These are phyloP conservation scores for Colletotrichum brevisporum DNA, from an alignment of 2,329 filamentous ascomycete species.

Conservation along the genomic window DNA sequence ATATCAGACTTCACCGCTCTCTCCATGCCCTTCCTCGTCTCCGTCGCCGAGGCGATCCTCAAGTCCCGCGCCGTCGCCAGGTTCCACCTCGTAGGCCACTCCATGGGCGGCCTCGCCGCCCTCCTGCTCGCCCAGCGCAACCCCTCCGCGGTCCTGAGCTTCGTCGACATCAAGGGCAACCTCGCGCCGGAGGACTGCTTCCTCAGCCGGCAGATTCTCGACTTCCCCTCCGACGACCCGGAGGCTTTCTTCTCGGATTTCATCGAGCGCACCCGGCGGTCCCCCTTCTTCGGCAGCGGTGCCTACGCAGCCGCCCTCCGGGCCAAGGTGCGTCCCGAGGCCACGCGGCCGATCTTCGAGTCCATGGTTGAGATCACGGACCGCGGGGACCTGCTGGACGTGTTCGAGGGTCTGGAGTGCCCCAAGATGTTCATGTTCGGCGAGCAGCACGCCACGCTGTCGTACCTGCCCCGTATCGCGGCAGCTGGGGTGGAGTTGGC, in stretches of 20 bases:
- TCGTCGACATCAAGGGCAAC: conserved; percentile 48
- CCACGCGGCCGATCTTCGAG: conserved; percentile 44
- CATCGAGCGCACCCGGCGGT: conserved; percentile 39
- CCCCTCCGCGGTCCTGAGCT: conserved; percentile 40
- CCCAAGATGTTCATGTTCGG: conserved; percentile 44
- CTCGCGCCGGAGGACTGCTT: conserved; percentile 47
- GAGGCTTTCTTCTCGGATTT: conserved; percentile 14
- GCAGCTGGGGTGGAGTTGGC: conserved; percentile 42
- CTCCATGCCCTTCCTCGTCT: conserved; percentile 42
- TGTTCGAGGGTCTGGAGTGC: conserved; percentile 39
- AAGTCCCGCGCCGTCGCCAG: conserved; percentile 27
- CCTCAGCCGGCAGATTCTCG: conserved; percentile 44
- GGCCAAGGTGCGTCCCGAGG: conserved; percentile 39
- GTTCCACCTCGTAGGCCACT: conserved; percentile 48
- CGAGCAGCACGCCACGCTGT: conserved; percentile 36
- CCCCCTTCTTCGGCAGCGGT: conserved; percentile 30
- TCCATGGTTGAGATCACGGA: conserved; percentile 46
- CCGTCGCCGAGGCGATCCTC: conserved; percentile 41
- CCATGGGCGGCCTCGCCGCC: conserved; percentile 46
- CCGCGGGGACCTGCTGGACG: conserved; percentile 38
- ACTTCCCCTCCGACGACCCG: conserved; percentile 16
- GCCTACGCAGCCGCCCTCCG: conserved; percentile 41
- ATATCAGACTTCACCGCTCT: conserved; percentile 39
- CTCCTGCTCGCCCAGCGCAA: conserved; percentile 41
- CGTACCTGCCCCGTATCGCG: conserved; percentile 36